A percentile compares a stretch with the other conserved stretches of the same genome.
Evolutionary conservation across 1,139 yeast genomes (phyloP).

Genomic region (Lodderomyces theae): DNA sequence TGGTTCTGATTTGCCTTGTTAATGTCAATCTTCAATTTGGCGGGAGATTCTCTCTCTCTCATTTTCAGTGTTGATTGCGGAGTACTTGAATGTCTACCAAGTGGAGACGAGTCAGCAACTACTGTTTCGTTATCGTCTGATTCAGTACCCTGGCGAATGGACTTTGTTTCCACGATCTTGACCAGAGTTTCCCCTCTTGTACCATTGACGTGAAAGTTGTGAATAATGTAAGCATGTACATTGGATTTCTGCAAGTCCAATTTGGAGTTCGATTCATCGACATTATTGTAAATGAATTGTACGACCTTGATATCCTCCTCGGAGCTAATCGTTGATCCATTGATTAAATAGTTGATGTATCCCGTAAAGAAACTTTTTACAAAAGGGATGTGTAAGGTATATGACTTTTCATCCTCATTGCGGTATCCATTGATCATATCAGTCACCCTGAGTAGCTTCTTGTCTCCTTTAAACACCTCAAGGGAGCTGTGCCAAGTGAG

Average conservation of each 20-base stretch:
- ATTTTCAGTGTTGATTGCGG: constrained; percentile 7
- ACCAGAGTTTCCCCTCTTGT: constrained; percentile 7
- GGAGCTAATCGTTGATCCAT: constrained; percentile 27
- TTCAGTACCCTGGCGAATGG: neutral
- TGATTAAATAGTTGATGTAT: constrained; percentile 32
- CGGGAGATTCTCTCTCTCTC: constrained; percentile 17
- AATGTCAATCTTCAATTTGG: constrained; percentile 13
- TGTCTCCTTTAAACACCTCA: constrained; percentile 24
- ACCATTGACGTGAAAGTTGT: constrained; percentile 21
- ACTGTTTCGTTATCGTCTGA: constrained; percentile 43
- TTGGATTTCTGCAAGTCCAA: constrained; percentile 18
- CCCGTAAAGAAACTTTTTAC: constrained; percentile 42
- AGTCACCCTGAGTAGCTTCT: constrained; percentile 23
- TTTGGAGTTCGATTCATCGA: constrained; percentile 7
- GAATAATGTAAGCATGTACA: constrained; percentile 29
- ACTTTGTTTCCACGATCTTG: neutral
- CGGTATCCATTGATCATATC: constrained; percentile 39
- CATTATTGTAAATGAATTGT: constrained; percentile 29
- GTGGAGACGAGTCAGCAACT: constrained; percentile 39
- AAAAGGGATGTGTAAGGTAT: constrained; percentile 38
- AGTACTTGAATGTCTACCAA: constrained; percentile 22
- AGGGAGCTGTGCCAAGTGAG: constrained; percentile 37
- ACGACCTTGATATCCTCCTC: constrained; percentile 26
- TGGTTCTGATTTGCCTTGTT: constrained; percentile 10
- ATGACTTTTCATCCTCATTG: constrained; percentile 17